A percentile compares a stretch with the other conserved stretches of the same genome.
phyloP scores from a whole-genome alignment of 805 yeast species.

The Myxozyma neotropica region DNA sequence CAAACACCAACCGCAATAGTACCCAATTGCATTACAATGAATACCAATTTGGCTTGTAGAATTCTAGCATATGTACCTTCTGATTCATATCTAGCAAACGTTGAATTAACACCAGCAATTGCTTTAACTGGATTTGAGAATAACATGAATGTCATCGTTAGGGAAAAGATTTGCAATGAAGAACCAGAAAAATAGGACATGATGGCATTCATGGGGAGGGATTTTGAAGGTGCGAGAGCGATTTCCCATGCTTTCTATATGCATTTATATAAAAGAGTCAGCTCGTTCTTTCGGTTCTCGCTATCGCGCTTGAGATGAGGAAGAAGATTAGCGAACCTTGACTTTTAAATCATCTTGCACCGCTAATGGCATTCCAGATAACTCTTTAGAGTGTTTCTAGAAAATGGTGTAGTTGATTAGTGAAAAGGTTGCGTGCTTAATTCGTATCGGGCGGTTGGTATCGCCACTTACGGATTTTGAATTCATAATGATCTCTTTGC shows the following conservation, averaged over 20 bases:
- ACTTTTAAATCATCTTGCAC: slow-evolving; percentile 32
- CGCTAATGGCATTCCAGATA: slow-evolving; percentile 19
- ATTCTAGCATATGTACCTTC: slow-evolving; percentile 40
- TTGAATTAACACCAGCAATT: slow-evolving; percentile 56
- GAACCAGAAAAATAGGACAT: slow-evolving; percentile 95
- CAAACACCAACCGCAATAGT: slow-evolving; percentile 76
- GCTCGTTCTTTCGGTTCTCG: too few relatives aligned
- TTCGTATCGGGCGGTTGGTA: too few relatives aligned
- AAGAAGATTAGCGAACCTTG: slow-evolving; percentile 20
- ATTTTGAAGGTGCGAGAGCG: slow-evolving; percentile 79
- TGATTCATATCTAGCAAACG: slow-evolving; percentile 50
- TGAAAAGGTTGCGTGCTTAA: too few relatives aligned
- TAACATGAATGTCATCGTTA: slow-evolving; percentile 84
- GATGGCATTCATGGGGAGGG: slow-evolving; percentile 83
- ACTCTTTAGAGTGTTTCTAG: slow-evolving; percentile 29
- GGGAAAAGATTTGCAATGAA: slow-evolving; percentile 84
- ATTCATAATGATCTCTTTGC: slow-evolving; percentile 23
- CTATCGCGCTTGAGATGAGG: background rate
- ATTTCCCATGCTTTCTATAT: slow-evolving; percentile 78
- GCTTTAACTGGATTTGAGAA: slow-evolving; percentile 78
- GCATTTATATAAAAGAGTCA: too few relatives aligned
- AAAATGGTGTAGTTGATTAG: too few relatives aligned
- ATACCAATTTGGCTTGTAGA: slow-evolving; percentile 51
- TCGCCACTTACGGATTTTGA: slow-evolving; percentile 18
- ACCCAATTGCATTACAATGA: slow-evolving; percentile 51